Evolutionary conservation across 2,329 filamentous ascomycete genomes (phyloP), one percentile per base, ranked within the genome.

Genomic region (Phoma sp.): DNA sequence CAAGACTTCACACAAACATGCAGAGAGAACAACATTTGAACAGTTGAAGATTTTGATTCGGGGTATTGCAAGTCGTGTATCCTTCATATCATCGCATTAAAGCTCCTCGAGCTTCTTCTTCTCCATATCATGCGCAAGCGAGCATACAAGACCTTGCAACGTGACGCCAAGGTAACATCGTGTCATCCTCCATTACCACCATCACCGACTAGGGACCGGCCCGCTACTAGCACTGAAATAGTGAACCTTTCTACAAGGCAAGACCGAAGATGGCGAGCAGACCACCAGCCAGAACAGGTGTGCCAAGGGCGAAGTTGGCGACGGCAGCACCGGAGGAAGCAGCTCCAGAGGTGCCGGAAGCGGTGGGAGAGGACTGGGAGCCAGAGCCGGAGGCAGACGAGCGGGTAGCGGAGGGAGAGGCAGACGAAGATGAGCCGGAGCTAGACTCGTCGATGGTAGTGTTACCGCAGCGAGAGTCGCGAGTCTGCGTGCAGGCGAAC

Each of bases 251-350:
- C 70, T 83, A 88, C 71, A 88, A 73, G 57, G 84, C 76, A 57
- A 87, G 70, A 59, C 83, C 84, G 66, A 87, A 83, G 48, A 83
- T 73, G 43, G 81, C 79, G 52, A 84, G 74, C 58, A 87, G 73
- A 65, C 81, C 81, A 55, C 80, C 80, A 42, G 79, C 81, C 49
- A 87, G 69, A 33, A 78, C 66, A 47, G 79, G 78, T 47, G 81
- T 82, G 43, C 83, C 81, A 42, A 73, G 76, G 61, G 78, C 64
- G 61, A 70, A 72, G 59, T 81, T 55, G 53, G 77, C 76, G 23
- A 71, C 72, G 40, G 82, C 83, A 56, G 78, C 81, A 33, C 69
- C 36, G n/a, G 70, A 60, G 23, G 69, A 48, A 18, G 57, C 56
- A 28, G n/a, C n/a, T n/a, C 53, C 38, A 23, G 49, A 46, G 1